These are phyloP conservation scores for Lecanicillium sp. DNA, from an alignment of 2,329 filamentous ascomycete genomes.

Conservation along the genomic window DNA sequence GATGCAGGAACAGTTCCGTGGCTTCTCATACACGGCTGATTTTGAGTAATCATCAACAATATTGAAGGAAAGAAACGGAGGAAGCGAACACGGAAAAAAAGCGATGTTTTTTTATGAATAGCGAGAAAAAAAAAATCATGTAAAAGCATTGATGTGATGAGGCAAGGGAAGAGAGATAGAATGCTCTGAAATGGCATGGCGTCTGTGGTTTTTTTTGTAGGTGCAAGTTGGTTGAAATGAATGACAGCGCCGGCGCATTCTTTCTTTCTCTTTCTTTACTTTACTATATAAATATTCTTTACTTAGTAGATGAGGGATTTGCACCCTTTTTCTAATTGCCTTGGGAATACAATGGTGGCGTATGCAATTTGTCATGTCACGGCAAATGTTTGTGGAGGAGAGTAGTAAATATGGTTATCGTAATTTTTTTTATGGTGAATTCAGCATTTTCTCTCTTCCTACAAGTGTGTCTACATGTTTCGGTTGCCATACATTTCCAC, in stretches of 20 bases:
- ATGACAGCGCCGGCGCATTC: no score
- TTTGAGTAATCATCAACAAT: constrained; percentile 52
- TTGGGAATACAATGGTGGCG: no score
- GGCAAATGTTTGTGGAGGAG: no score
- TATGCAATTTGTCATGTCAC: no score
- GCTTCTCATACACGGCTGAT: constrained; percentile 94
- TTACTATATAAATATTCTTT: constrained; percentile 6
- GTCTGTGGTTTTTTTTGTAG: no score
- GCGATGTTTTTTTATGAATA: constrained; percentile 1
- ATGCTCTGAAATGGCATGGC: background rate
- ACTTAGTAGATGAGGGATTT: constrained; percentile 8
- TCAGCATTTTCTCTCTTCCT: constrained; percentile 2
- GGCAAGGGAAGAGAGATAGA: background rate
- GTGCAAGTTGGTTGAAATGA: no score
- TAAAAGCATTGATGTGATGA: background rate
- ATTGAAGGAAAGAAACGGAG: constrained; percentile 11
- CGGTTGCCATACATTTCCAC: no score
- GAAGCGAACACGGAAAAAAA: background rate
- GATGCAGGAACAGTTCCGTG: constrained; percentile 99
- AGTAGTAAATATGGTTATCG: background rate
- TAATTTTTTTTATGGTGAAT: constrained; percentile 4
- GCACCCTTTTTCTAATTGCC: no score
- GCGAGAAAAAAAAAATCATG: constrained; percentile 1
- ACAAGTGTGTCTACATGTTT: no score
- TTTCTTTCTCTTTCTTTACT: no score